Base-by-base conservation (phyloP, 805 yeast genomes). In the Sugiyamaella lignohabitans region DNA sequence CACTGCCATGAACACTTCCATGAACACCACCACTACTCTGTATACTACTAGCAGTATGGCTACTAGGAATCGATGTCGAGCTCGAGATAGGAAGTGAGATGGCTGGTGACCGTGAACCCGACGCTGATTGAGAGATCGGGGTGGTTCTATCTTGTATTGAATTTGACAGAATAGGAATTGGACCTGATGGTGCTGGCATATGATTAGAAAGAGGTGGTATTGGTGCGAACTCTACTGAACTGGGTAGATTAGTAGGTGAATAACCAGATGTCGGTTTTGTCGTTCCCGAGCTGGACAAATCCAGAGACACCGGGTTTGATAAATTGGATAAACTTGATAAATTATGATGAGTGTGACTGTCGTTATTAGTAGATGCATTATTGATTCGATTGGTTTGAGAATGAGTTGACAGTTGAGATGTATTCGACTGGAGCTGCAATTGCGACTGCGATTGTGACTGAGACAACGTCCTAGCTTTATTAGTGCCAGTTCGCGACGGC, bases 1-100 rank as follows among this genome's bases (percentile, higher is more conserved):
- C n/a, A n/a, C n/a, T n/a, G n/a, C n/a, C n/a, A n/a, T n/a, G n/a
- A 8, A 27, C 14, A 27, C 11, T 8, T 27, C 32, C 32, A 27
- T 27, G 8, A 27, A 8, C 32, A 27, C 11, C 14, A 27, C 14
- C 32, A 27, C 11, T 27, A 8, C 11, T 27, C 8, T 8, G 8
- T 8, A 14, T 27, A 43, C 24, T 47, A n/a, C 41, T 18, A 5
- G 35, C 41, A 37, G 46, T 21, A 24, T 36, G 27, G 16, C 11
- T 38, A 38, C 11, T 19, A 35, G 32, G 32, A 27, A 27, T 27
- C 11, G 32, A 27, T 8, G 8, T 27, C 14, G 14, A 8, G 14
- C 14, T 27, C 14, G 32, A 27, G 8, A 27, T 14, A n/a, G n/a
- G n/a, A n/a, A n/a, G n/a, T n/a, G n/a, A n/a, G n/a, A n/a, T n/a